phyloP scores from a whole-genome alignment of 2,329 filamentous ascomycete species.

The Aspergillus felis region DNA sequence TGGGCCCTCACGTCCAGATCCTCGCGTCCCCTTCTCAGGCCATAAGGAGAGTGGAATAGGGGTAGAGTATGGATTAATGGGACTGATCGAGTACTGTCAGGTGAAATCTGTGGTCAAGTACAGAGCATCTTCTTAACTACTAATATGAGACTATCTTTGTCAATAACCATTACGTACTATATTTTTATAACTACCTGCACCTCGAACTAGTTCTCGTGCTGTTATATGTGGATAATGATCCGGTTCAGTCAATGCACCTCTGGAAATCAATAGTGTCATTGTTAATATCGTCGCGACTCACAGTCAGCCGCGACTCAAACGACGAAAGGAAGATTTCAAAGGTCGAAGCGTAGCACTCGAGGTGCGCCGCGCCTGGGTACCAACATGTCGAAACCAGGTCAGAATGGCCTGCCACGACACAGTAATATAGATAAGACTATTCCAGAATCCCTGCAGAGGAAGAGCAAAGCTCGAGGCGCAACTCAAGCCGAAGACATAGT shows the following conservation, averaged over 20 bases:
- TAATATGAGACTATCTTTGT: not conserved
- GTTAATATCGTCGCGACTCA: not conserved
- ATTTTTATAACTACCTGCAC: too few relatives aligned
- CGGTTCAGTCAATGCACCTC: too few relatives aligned
- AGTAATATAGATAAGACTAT: constrained; percentile 65
- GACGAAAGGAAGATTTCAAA: not conserved
- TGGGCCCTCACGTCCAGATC: constrained; percentile 11
- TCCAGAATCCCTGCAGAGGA: constrained; percentile 77
- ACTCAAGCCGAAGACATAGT: constrained; percentile 55
- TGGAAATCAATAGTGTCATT: too few relatives aligned
- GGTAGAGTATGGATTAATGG: constrained; percentile 38
- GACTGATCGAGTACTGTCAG: constrained; percentile 32
- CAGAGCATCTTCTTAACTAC: not conserved
- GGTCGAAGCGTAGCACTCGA: not conserved
- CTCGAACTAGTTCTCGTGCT: too few relatives aligned
- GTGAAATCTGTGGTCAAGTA: not conserved
- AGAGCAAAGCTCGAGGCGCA: constrained; percentile 67
- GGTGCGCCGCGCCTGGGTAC: not conserved
- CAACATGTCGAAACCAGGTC: not conserved
- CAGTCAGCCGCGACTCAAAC: not conserved
- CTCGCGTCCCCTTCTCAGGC: constrained; percentile 39
- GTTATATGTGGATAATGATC: too few relatives aligned
- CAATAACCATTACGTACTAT: too few relatives aligned
- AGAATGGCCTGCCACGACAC: not conserved
- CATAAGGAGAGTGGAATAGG: constrained; percentile 50